phyloP scores from a whole-genome alignment of 345 rosid species.

The Eucalyptus marginata region DNA sequence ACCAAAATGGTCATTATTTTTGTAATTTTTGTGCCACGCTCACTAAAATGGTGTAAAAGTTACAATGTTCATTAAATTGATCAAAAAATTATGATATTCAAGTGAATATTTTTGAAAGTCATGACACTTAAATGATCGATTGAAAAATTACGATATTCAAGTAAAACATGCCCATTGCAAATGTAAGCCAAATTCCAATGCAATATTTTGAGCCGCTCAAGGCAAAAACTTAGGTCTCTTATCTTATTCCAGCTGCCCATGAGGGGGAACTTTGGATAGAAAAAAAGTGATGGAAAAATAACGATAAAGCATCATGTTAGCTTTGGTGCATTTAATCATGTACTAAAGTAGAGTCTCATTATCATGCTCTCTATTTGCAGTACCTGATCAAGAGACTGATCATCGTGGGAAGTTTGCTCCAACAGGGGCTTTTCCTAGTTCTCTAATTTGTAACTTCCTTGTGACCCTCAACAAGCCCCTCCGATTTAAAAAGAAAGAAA shows the following conservation, averaged over 20 bases:
- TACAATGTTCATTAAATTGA: background rate
- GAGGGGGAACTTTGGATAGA: background rate
- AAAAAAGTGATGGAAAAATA: background rate
- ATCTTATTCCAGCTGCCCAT: background rate
- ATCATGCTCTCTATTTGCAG: background rate
- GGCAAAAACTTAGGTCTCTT: background rate
- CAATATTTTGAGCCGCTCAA: background rate
- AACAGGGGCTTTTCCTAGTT: background rate
- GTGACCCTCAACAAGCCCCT: background rate
- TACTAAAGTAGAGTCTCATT: background rate
- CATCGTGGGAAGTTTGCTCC: background rate
- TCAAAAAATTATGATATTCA: background rate
- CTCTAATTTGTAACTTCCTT: background rate
- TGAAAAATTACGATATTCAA: background rate
- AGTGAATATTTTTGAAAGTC: background rate
- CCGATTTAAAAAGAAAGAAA: background rate
- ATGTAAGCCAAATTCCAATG: background rate
- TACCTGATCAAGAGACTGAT: background rate
- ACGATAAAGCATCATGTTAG: background rate
- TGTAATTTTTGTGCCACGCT: background rate
- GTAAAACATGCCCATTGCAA: background rate
- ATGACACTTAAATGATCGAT: accelerated
- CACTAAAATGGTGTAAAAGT: background rate
- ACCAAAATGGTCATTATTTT: background rate
- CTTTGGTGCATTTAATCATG: background rate